phyloP scores from a whole-genome alignment of 2,329 filamentous ascomycete species.

The Trichoderma atroviride region DNA sequence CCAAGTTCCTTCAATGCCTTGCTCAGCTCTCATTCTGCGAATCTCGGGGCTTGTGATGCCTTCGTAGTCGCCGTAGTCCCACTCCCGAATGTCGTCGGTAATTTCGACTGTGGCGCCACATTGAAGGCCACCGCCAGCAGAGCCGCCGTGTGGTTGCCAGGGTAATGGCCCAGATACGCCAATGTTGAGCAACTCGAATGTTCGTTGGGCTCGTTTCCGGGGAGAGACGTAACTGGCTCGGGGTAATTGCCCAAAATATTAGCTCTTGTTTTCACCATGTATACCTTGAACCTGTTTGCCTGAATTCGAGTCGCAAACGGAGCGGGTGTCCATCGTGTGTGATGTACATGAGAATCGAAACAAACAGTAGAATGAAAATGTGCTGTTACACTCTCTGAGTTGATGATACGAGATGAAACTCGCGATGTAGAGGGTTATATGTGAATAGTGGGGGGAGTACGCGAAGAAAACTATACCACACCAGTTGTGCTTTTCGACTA shows the following conservation, averaged over 20 bases:
- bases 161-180: slow-evolving; percentile 69
- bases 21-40: slow-evolving; percentile 55
- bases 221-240: slow-evolving; percentile 76
- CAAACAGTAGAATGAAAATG: background rate
- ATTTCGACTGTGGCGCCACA: slow-evolving; percentile 66
- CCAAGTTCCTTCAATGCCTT: slow-evolving; percentile 65
- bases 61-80: slow-evolving; percentile 89
- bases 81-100: slow-evolving; percentile 75
- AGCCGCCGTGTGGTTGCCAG: slow-evolving; percentile 60
- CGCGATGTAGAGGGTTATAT: background rate
- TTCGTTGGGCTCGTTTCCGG: slow-evolving; percentile 79
- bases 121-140: slow-evolving; percentile 43
- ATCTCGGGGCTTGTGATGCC: slow-evolving; percentile 76
- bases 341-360: background rate
- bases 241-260: background rate
- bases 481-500: background rate
- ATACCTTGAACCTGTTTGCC: background rate
- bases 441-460: background rate
- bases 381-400: background rate
- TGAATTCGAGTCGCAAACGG: background rate
- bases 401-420: background rate
- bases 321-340: background rate
- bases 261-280: background rate
- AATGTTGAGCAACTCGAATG: slow-evolving; percentile 84
- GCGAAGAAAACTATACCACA: background rate